Evolutionary conservation across 78 protist genomes (phyloP), one percentile per base, ranked within the genome.

Genomic region (Cavenderia fasciculata): DNA sequence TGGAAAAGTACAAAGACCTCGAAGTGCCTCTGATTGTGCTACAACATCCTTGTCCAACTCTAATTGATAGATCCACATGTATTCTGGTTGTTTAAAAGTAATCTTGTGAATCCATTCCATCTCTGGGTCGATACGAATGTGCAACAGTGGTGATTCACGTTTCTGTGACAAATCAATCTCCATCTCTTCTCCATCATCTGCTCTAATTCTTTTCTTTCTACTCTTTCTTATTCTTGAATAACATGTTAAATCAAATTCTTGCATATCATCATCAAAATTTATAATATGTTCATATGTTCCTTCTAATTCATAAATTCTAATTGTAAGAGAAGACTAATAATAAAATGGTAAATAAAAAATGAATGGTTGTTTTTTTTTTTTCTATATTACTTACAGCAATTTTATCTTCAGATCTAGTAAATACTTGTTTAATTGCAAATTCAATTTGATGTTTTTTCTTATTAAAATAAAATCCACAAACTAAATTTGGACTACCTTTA

Each of bases 101-200:
- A 87, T 76, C 79, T 61, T 62, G 51, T 84, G 87, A 23, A 93
- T 54, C 86, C 87, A 77, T 44, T 78, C 94, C 10, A 87, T 19
- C 10, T 93, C 96, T 36, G 96, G 96, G 71, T 93, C 96, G 47
- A 93, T 73, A 7, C 96, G 44, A 40, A 93, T 36, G 94, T 94
- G 87, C 3, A 78, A 47, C 10, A 93, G 33, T 14, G 96, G 96
- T 18, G 92, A 85, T 21, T 85, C 95, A 38, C 87, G 47, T 29
- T 89, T 75, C 27, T 61, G 85, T 46, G 85, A 68, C 7, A 77
- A 27, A 70, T 70, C 85, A 59, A 68, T 70, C 29, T 62, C 86
- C 72, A 65, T 75, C 56, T 73, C 88, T n/a, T 74, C 86, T 19
- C 78, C 85, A 52, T 74, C 90, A 6, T 66, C 85, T 0, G 86